A percentile compares a stretch with the other conserved stretches of the same genome.
These are phyloP conservation scores for Haberlea rhodopensis DNA, from an alignment of 257 asterid species.

Conservation along the genomic window DNA sequence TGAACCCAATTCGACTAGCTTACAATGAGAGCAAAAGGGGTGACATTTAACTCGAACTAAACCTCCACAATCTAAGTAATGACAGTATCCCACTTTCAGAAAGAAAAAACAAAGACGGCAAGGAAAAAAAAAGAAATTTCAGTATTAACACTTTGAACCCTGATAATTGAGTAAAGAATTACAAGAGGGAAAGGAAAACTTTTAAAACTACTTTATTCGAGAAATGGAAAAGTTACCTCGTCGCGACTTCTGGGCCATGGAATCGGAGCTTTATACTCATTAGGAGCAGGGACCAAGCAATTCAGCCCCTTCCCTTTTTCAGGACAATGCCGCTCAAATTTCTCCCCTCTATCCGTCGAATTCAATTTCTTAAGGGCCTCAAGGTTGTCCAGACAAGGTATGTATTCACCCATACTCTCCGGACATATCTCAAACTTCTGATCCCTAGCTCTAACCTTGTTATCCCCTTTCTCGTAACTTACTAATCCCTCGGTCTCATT, in stretches of 20 bases:
- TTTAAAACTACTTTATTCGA: not conserved
- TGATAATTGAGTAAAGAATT: conserved; percentile 2
- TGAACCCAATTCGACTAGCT: too few species aligned
- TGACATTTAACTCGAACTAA: too few species aligned
- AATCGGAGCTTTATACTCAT: conserved; percentile 49
- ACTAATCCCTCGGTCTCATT: conserved; percentile 16
- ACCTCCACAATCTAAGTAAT: too few species aligned
- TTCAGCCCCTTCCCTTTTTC: conserved; percentile 38
- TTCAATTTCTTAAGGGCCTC: conserved; percentile 28
- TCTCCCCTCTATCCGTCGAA: conserved; percentile 28
- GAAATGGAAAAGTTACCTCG: conserved; percentile 43
- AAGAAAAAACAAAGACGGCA: too few species aligned
- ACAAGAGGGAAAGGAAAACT: not conserved
- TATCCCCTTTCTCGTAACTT: conserved; percentile 25
- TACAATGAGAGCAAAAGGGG: too few species aligned
- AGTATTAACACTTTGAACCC: too few species aligned
- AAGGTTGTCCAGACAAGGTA: conserved; percentile 53
- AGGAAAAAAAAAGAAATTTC: too few species aligned
- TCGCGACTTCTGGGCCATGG: conserved; percentile 69
- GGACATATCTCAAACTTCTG: conserved; percentile 50
- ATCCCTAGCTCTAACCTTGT: conserved; percentile 29
- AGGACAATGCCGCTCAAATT: conserved; percentile 43
- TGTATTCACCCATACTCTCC: conserved; percentile 32
- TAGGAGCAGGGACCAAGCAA: conserved; percentile 60
- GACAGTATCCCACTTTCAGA: too few species aligned